Conservation (phyloP, 441 rosid species). For the Aleurites moluccanus region DNA sequence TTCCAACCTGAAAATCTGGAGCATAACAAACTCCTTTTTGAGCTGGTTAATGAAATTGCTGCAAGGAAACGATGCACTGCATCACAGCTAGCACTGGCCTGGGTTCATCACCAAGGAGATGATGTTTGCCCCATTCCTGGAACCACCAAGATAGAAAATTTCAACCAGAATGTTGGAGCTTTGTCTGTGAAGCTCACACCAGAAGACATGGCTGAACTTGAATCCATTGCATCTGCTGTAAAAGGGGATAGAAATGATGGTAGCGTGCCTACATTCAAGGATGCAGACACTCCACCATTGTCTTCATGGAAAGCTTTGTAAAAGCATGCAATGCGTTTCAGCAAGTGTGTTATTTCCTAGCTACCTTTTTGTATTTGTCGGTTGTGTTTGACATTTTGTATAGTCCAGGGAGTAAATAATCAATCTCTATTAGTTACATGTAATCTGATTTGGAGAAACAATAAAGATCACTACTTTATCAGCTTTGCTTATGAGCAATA, state of each 20-base stretch:
- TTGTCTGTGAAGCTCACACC: slow-evolving; percentile 46
- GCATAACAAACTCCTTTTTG: slow-evolving; percentile 35
- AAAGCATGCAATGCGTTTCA: background rate
- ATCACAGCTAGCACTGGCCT: slow-evolving; percentile 56
- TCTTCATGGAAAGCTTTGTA: slow-evolving; percentile 19
- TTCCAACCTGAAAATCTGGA: slow-evolving; percentile 42
- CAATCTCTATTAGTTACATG: too few species aligned
- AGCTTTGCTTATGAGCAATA: too few species aligned
- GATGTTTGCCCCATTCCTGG: slow-evolving; percentile 64
- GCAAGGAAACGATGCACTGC: slow-evolving; percentile 49
- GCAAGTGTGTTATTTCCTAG: background rate
- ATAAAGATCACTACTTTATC: too few species aligned
- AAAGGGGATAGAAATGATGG: slow-evolving; percentile 43
- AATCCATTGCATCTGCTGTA: slow-evolving; percentile 41
- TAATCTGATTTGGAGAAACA: too few species aligned
- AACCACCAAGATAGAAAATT: slow-evolving; percentile 50
- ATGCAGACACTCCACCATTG: slow-evolving; percentile 18
- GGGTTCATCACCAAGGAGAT: slow-evolving; percentile 64
- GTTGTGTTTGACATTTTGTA: too few species aligned
- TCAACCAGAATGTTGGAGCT: slow-evolving; percentile 48
- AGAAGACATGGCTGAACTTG: slow-evolving; percentile 61
- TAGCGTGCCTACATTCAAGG: background rate
- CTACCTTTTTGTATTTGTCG: too few species aligned
- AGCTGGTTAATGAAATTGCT: slow-evolving; percentile 37
- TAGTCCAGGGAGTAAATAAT: too few species aligned